These are phyloP conservation scores for Xylaria arbuscula DNA, from an alignment of 2,329 filamentous ascomycete genomes.

Conservation along the genomic window DNA sequence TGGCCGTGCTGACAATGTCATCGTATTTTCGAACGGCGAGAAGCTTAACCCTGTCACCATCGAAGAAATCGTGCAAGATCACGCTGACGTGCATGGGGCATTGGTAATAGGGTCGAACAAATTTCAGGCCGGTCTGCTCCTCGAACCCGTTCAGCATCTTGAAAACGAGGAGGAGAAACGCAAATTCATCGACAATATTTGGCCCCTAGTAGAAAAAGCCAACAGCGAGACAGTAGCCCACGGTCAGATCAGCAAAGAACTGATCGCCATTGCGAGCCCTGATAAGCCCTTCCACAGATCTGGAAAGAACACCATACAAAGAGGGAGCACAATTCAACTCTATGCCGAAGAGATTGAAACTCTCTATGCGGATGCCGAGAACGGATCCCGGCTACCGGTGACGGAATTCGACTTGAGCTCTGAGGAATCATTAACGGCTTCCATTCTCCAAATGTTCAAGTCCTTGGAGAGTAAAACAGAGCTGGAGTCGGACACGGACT, in stretches of 20 bases:
- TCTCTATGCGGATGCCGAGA: conserved; percentile 50
- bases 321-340: conserved; percentile 46
- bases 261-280: conserved; percentile 52
- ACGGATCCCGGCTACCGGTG: conserved; percentile 25
- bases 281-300: conserved; percentile 55
- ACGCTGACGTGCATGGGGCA: conserved; percentile 48
- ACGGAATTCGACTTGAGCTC: conserved; percentile 41
- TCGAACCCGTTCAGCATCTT: conserved; percentile 54
- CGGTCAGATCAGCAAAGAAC: conserved; percentile 53
- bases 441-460: conserved; percentile 39
- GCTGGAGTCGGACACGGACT: conserved; percentile 48
- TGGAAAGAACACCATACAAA: conserved; percentile 45
- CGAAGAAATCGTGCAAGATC: conserved; percentile 48
- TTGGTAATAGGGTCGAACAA: conserved; percentile 51
- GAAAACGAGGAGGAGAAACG: conserved; percentile 38
- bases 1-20: conserved; percentile 53
- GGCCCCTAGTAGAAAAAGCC: conserved; percentile 54
- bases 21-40: conserved; percentile 55
- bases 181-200: conserved; percentile 53
- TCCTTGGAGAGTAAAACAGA: conserved; percentile 37
- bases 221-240: conserved; percentile 56
- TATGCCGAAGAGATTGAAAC: conserved; percentile 55
- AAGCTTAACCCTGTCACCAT: conserved; percentile 56
- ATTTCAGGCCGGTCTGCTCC: conserved; percentile 58
- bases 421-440: conserved; percentile 41